These are phyloP conservation scores for Venturia effusa DNA, from an alignment of 2,329 filamentous ascomycete species.

Conservation along the genomic window DNA sequence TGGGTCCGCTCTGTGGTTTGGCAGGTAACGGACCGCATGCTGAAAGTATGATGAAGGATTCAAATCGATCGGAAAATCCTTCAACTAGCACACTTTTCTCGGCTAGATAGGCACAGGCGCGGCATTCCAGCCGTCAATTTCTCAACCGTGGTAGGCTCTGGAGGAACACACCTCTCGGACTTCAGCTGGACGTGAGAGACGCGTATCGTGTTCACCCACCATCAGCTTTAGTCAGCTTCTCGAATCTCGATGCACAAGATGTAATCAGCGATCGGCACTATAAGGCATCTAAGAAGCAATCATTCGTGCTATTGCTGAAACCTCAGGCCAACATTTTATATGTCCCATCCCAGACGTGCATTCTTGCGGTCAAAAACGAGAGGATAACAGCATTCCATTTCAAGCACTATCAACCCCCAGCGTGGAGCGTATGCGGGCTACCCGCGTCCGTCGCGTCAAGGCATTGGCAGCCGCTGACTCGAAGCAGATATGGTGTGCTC, in stretches of 20 bases:
- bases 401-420: neutral
- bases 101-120: neutral
- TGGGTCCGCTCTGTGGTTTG: neutral
- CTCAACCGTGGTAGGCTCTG: neutral
- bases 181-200: neutral
- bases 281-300: neutral
- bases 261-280: neutral
- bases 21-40: too few relatives aligned
- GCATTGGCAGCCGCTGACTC: neutral
- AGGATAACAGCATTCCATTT: neutral
- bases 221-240: neutral
- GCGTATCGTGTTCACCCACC: neutral
- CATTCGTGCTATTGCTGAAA: neutral
- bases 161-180: neutral
- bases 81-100: neutral
- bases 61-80: neutral
- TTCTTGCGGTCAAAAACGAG: conserved; percentile 2
- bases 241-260: neutral
- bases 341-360: neutral
- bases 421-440: neutral
- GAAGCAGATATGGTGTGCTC: conserved; percentile 1
- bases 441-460: neutral
- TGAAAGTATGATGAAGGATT: neutral
- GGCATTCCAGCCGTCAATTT: neutral
- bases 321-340: neutral